These are phyloP conservation scores for Centrapalus pauciflorus DNA, from an alignment of 129 eudicot species.

Conservation along the genomic window DNA sequence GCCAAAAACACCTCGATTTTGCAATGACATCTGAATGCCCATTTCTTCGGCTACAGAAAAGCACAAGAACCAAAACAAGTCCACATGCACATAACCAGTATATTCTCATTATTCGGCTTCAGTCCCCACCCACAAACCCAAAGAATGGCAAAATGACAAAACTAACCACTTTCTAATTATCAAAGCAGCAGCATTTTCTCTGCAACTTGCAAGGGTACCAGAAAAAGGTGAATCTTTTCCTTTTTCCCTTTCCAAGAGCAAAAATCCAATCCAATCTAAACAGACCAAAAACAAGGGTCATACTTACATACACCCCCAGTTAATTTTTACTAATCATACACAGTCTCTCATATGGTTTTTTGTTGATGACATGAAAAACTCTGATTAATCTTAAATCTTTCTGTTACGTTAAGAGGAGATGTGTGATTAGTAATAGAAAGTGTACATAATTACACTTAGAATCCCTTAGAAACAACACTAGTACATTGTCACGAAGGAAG, in stretches of 20 bases:
- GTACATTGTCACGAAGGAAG: no score
- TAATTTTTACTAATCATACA: background rate
- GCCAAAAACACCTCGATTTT: no score
- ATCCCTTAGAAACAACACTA: no score
- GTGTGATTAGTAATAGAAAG: no score
- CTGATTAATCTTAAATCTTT: no score
- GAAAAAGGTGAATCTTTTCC: conserved; percentile 20
- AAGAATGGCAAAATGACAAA: conserved; percentile 11
- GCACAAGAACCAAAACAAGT: conserved; percentile 13
- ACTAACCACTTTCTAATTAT: conserved; percentile 17
- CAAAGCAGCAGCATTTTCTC: background rate
- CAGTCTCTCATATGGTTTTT: no score
- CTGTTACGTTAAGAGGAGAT: no score
- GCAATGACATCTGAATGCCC: background rate
- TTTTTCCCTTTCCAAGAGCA: no score
- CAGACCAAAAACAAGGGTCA: conserved; percentile 20
- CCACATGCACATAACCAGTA: conserved; percentile 15
- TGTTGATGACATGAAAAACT: no score
- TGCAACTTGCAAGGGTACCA: conserved; percentile 20
- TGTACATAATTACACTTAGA: no score
- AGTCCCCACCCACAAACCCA: conserved; percentile 14
- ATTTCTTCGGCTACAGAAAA: conserved; percentile 1
- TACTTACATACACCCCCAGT: no score
- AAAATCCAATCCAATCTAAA: background rate
- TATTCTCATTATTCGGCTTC: conserved; percentile 23